Evolutionary conservation across 2,329 filamentous ascomycete species (phyloP), one percentile per base, ranked within the genome.

Genomic region (Penicillium sp.): DNA sequence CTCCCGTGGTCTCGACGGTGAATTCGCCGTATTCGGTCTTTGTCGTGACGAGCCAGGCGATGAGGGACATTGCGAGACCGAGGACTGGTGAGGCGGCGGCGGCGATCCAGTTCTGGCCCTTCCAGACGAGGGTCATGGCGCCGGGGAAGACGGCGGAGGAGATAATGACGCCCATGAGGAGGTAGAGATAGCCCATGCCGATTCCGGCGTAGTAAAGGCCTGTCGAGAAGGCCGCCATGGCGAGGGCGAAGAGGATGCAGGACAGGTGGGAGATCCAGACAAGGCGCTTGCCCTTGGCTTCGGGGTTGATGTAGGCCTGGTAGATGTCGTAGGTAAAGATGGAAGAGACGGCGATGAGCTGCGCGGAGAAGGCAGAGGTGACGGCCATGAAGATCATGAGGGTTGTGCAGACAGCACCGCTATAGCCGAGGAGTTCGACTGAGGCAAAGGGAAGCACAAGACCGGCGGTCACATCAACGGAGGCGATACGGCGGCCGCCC

Each of bases 151-250:
- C 92, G 3, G 92, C 93, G 0, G 91, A 87, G 0, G 90, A 92
- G 72, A 97, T 95, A 70, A 97, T 91, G 55, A 93, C 91, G 7
- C 93, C 93, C 93, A 97, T 97, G 73, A 96, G 86, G 1, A 96
- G 81, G 72, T 96, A 96, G 3, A 96, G 83, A 71, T 93, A 96
- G 11, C 92, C 93, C 91, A 97, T 95, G 11, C 87, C 90, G 64
- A 97, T 90, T 21, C 90, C 89, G 2, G 86, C 88, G 65, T 91
- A 90, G 74, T 82, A 87, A 0, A 95, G 85, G 0, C 91, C 92
- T 0, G 91, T 91, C 0, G 89, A 89, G 76, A 96, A 92, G 1
- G 82, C 85, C 15, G 91, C 91, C 81, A 96, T 94, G 69, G 91
- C 83, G 21, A 93, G 68, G 0, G 91, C 90, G 71, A 93, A 97